A percentile compares a stretch with the other conserved stretches of the same genome.
phyloP scores from a whole-genome alignment of 1,284 basidiomycete genomes.

The Microbotryomycetes sp. region DNA sequence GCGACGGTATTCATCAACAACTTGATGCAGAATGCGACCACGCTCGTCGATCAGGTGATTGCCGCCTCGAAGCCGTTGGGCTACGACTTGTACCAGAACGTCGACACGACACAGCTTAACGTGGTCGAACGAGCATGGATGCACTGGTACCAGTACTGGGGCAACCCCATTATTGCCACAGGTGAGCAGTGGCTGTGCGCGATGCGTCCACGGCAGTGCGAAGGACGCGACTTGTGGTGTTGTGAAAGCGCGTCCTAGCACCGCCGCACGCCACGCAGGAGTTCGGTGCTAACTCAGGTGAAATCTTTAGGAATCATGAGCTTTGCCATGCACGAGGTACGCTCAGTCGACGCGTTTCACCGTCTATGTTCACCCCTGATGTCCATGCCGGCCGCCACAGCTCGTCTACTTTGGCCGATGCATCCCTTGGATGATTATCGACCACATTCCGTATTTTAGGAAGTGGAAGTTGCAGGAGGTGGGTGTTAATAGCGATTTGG shows the following conservation, averaged over 20 bases:
- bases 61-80: conserved; percentile 36
- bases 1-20: conserved; percentile 10
- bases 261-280: too few species aligned
- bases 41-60: conserved; percentile 15
- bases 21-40: conserved; percentile 7
- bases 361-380: neutral
- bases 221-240: neutral
- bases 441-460: conserved; percentile 85
- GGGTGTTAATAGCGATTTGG: too few species aligned
- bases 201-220: neutral
- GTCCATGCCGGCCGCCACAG: conserved; percentile 43
- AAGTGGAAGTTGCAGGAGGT: conserved; percentile 80
- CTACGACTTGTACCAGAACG: conserved; percentile 41
- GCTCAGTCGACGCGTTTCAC: neutral
- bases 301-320: too few species aligned
- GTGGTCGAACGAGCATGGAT: conserved; percentile 53
- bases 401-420: conserved; percentile 94
- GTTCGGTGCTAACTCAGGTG: too few species aligned
- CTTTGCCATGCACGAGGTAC: conserved; percentile 59
- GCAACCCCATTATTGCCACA: conserved; percentile 87
- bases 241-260: neutral
- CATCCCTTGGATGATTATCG: conserved; percentile 93
- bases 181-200: neutral
- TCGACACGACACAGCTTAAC: conserved; percentile 58
- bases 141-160: conserved; percentile 34